These are phyloP conservation scores for Ophiostoma novo-ulmi DNA, from an alignment of 2,329 filamentous ascomycete species.

Conservation along the genomic window DNA sequence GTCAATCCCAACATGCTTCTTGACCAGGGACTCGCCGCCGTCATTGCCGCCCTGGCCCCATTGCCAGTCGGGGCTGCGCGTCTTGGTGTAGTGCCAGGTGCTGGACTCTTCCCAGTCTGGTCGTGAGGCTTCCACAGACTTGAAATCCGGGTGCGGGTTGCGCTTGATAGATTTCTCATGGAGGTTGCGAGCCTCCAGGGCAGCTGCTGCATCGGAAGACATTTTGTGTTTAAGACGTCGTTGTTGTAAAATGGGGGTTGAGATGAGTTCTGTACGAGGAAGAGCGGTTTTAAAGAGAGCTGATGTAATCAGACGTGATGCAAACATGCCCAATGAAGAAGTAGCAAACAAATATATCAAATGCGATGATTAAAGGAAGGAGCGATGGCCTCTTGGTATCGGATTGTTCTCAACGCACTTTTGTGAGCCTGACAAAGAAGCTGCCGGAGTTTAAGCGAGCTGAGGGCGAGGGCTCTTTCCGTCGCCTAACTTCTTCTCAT, in stretches of 20 bases:
- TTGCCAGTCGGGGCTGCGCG: constrained; percentile 60
- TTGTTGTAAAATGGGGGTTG: background rate
- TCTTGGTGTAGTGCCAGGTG: constrained; percentile 55
- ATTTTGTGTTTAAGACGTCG: background rate
- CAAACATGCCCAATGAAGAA: constrained; percentile 6
- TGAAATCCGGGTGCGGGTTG: constrained; percentile 72
- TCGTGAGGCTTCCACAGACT: constrained; percentile 61
- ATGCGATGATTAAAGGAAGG: background rate
- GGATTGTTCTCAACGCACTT: background rate
- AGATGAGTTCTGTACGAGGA: background rate
- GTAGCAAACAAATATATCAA: background rate
- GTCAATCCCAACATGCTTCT: constrained; percentile 70
- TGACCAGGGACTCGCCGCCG: constrained; percentile 32
- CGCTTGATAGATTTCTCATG: constrained; percentile 42
- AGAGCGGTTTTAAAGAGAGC: background rate
- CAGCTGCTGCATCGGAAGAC: constrained; percentile 11
- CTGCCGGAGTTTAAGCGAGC: constrained; percentile 2
- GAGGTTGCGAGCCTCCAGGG: constrained; percentile 19
- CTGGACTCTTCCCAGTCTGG: constrained; percentile 47
- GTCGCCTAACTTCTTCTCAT: background rate
- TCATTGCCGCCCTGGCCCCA: constrained; percentile 62
- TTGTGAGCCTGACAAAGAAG: background rate
- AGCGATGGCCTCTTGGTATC: background rate
- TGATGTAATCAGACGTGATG: constrained; percentile 13
- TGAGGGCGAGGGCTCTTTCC: constrained; percentile 1